These are phyloP conservation scores for Yarrowia sp. DNA, from an alignment of 805 yeast species.

Conservation along the genomic window DNA sequence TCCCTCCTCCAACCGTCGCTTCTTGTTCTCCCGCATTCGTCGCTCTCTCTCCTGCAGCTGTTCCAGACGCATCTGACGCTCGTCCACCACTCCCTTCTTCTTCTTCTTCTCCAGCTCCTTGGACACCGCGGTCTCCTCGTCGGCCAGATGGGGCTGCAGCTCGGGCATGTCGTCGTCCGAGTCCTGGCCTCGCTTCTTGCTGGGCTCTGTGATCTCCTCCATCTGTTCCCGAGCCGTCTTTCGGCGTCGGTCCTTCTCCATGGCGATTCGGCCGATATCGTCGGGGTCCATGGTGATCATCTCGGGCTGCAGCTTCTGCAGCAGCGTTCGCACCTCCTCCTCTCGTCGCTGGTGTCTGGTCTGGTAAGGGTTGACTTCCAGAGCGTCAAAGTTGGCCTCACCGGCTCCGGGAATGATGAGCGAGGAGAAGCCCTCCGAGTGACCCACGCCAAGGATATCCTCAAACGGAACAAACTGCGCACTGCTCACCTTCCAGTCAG, in stretches of 20 bases:
- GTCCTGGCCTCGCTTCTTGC: slow-evolving; percentile 54
- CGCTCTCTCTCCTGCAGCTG: slow-evolving; percentile 45
- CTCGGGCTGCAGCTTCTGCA: slow-evolving; percentile 90
- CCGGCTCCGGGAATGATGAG: slow-evolving; percentile 95
- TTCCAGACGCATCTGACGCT: slow-evolving; percentile 79
- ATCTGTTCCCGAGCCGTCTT: slow-evolving; percentile 59
- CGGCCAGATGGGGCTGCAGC: slow-evolving; percentile 71
- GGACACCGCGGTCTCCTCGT: slow-evolving; percentile 84
- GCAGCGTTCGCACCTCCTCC: slow-evolving; percentile 80
- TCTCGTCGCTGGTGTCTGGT: slow-evolving; percentile 93
- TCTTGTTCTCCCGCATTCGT: slow-evolving; percentile 42
- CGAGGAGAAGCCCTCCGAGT: slow-evolving; percentile 77
- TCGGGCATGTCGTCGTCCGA: slow-evolving; percentile 60
- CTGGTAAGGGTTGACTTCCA: slow-evolving; percentile 92
- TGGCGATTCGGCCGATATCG: slow-evolving; percentile 83
- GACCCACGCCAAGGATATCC: slow-evolving; percentile 93
- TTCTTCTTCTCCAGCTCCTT: slow-evolving; percentile 75
- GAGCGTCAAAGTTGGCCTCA: slow-evolving; percentile 95
- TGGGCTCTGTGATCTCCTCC: slow-evolving; percentile 50
- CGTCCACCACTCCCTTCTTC: slow-evolving; percentile 83
- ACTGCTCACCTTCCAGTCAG: slow-evolving; percentile 75
- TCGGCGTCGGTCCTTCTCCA: slow-evolving; percentile 67
- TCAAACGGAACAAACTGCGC: slow-evolving; percentile 89
- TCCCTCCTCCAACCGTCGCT: slow-evolving; percentile 52
- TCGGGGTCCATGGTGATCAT: slow-evolving; percentile 90